Conservation (phyloP, 768 basidiomycete species). For the Pleurotus pulmonarius region DNA sequence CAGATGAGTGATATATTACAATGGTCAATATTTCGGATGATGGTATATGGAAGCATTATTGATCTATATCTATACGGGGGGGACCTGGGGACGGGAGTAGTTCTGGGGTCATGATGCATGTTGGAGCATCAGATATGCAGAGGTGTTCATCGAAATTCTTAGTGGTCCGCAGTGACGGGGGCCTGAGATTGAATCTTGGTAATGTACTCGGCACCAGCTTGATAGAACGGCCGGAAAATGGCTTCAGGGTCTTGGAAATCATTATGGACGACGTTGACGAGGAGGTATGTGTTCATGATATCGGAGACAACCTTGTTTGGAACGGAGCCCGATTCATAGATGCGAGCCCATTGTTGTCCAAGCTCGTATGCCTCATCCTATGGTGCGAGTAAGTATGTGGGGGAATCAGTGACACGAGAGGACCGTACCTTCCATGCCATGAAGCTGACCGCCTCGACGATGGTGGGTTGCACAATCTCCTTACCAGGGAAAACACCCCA, state of each 20-base stretch:
- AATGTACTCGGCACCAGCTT: constrained; percentile 63
- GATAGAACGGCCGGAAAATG: constrained; percentile 86
- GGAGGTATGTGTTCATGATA: constrained; percentile 76
- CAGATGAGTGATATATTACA: constrained; percentile 19
- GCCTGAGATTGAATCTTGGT: constrained; percentile 30
- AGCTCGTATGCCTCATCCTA: constrained; percentile 95
- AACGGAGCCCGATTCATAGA: constrained; percentile 76
- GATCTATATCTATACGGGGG: neutral
- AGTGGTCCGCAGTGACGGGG: constrained; percentile 11
- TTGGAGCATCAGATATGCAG: constrained; percentile 5
- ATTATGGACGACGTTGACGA: constrained; percentile 97
- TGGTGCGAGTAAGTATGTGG: constrained; percentile 8
- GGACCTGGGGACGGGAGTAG: constrained; percentile 9
- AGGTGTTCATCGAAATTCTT: neutral
- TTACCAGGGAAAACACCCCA: constrained; percentile 99
- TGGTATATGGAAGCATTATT: constrained; percentile 5
- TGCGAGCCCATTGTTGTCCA: constrained; percentile 84
- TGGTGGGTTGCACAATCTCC: constrained; percentile 93
- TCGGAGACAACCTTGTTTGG: constrained; percentile 73
- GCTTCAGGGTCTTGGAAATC: constrained; percentile 83
- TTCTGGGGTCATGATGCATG: constrained; percentile 6
- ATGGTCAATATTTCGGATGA: constrained; percentile 21
- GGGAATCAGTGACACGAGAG: neutral
- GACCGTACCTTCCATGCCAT: constrained; percentile 91
- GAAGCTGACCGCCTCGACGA: constrained; percentile 96